These are phyloP conservation scores for Asterophora parasitica DNA, from an alignment of 768 basidiomycete species.

Conservation along the genomic window DNA sequence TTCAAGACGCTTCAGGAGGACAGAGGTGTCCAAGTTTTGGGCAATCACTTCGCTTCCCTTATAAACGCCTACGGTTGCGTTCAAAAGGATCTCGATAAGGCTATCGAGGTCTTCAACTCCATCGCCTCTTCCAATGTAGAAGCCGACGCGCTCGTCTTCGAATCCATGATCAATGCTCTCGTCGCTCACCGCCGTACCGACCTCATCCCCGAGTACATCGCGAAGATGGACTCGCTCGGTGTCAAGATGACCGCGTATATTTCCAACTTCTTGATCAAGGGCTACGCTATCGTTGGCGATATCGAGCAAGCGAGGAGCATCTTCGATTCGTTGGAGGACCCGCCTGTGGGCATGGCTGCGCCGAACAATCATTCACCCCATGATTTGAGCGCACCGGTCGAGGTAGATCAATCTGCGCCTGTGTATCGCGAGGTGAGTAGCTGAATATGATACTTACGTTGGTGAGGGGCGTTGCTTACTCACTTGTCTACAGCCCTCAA, in stretches of 20 bases:
- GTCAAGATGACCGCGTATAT: conserved; percentile 95
- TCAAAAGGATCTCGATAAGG: conserved; percentile 69
- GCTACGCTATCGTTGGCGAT: conserved; percentile 60
- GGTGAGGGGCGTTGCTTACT: conserved; percentile 2
- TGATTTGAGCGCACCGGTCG: conserved; percentile 28
- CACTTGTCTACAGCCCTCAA: conserved; percentile 58
- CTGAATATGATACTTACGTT: not conserved
- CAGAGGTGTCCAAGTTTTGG: conserved; percentile 35
- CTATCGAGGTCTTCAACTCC: conserved; percentile 72
- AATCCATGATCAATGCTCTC: conserved; percentile 84
- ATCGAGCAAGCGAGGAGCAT: conserved; percentile 67
- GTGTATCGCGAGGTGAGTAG: conserved; percentile 76
- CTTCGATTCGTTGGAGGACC: conserved; percentile 80
- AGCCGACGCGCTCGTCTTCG: conserved; percentile 84
- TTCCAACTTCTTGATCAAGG: conserved; percentile 79
- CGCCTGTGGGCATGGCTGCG: conserved; percentile 80
- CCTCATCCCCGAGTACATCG: conserved; percentile 64
- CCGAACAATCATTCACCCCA: conserved; percentile 83
- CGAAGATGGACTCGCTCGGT: conserved; percentile 52
- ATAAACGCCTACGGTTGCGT: conserved; percentile 89
- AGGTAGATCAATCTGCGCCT: conserved; percentile 43
- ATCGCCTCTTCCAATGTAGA: conserved; percentile 52
- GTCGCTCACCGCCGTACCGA: conserved; percentile 76
- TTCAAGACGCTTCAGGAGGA: conserved; percentile 58
- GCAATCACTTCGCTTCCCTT: conserved; percentile 66